These are phyloP conservation scores for Vaccinium corymbosum DNA, from an alignment of 148 eudicot genomes.

Conservation along the genomic window DNA sequence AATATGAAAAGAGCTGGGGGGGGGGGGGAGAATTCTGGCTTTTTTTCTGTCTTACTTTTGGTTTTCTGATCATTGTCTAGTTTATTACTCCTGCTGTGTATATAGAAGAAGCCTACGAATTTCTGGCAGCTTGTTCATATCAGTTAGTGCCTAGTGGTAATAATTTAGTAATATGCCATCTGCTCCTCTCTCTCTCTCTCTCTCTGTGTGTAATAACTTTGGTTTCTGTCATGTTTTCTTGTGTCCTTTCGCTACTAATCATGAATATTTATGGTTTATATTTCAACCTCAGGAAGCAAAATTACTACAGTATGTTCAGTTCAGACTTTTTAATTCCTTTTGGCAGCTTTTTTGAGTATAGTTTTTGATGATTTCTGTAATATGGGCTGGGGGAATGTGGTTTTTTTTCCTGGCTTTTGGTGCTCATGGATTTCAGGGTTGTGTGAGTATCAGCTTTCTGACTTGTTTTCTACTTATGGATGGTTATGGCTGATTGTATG, in stretches of 20 bases:
- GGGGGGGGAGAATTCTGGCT: background rate
- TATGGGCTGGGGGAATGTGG: background rate
- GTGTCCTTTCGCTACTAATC: background rate
- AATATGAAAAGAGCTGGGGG: background rate
- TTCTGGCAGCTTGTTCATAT: constrained; percentile 2
- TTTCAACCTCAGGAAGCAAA: background rate
- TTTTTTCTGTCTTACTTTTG: background rate
- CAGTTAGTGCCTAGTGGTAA: too few species aligned
- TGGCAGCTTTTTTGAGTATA: background rate
- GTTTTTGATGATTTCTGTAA: background rate
- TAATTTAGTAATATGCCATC: too few species aligned
- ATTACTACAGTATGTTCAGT: background rate
- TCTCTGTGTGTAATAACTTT: background rate
- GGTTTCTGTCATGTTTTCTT: background rate
- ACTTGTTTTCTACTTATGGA: background rate
- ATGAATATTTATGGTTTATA: background rate
- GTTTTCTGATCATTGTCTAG: background rate
- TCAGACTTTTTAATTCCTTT: background rate
- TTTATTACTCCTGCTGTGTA: background rate
- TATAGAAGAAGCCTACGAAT: background rate
- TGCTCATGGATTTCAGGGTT: background rate
- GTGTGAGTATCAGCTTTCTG: background rate
- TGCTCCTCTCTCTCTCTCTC: background rate
- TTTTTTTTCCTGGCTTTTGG: background rate
- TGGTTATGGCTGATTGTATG: background rate